A percentile compares a stretch with the other conserved stretches of the same genome.
These are phyloP conservation scores for Metschnikowia continentalis DNA, from an alignment of 805 yeast genomes.

Conservation along the genomic window DNA sequence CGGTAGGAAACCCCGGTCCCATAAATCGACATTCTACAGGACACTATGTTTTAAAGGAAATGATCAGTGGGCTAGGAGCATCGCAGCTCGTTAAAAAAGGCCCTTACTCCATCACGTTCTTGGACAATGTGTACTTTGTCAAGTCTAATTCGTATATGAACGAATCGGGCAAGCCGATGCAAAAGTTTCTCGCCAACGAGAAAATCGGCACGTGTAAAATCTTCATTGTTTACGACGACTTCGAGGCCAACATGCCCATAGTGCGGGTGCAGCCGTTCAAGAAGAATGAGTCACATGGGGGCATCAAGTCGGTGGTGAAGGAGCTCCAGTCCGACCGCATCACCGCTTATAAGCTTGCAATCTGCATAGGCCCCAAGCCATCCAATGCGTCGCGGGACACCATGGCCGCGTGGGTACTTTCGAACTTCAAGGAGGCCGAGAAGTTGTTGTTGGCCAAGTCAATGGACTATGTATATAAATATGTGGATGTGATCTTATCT, in stretches of 20 bases:
- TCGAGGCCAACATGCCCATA: constrained; percentile 30
- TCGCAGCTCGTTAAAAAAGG: constrained; percentile 27
- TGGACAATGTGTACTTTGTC: constrained; percentile 26
- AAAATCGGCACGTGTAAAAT: constrained; percentile 16
- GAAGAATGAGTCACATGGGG: constrained; percentile 39
- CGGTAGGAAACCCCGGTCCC: constrained; percentile 42
- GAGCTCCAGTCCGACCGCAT: constrained; percentile 10
- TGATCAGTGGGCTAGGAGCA: constrained; percentile 25
- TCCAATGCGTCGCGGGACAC: constrained; percentile 26
- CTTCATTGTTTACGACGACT: constrained; percentile 36
- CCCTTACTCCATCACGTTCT: constrained; percentile 25
- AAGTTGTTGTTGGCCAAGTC: constrained; percentile 14
- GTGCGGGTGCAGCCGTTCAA: constrained; percentile 28
- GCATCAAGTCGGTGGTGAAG: constrained; percentile 25
- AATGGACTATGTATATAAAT: constrained; percentile 17
- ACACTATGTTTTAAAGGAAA: constrained; percentile 27
- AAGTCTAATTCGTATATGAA: constrained; percentile 39
- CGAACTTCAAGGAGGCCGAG: constrained; percentile 27
- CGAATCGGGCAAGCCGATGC: constrained; percentile 32
- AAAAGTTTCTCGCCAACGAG: constrained; percentile 22
- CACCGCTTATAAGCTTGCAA: constrained; percentile 28
- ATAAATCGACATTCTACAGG: constrained; percentile 40
- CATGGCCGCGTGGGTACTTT: constrained; percentile 42
- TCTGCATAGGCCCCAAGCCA: constrained; percentile 44
- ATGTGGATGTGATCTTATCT: constrained; percentile 21